Evolutionary conservation across 106 monocot species (phyloP).

Genomic region (Posidonia australis): DNA sequence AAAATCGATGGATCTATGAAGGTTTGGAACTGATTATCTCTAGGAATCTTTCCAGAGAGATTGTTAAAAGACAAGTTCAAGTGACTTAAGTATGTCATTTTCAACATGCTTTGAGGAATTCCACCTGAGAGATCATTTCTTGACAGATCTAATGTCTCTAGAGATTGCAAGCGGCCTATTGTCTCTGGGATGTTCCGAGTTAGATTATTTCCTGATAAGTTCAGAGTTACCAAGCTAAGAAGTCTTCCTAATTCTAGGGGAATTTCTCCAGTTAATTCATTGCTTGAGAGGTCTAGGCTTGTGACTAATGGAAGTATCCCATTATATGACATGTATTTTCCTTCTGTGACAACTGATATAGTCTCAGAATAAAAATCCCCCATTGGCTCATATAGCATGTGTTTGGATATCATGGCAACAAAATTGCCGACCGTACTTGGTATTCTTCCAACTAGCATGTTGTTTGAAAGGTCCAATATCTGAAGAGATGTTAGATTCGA

Average conservation of each 20-base stretch:
- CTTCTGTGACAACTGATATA: not conserved
- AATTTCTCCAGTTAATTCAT: slow-evolving; percentile 10
- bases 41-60: slow-evolving; percentile 22
- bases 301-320: not conserved
- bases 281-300: slow-evolving; percentile 26
- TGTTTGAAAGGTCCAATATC: slow-evolving; percentile 23
- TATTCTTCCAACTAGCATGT: slow-evolving; percentile 17
- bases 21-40: slow-evolving; percentile 2
- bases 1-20: slow-evolving; percentile 12
- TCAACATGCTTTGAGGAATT: slow-evolving; percentile 19
- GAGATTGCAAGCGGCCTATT: not conserved
- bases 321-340: not conserved
- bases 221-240: slow-evolving; percentile 3
- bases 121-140: slow-evolving; percentile 15
- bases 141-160: slow-evolving; percentile 28
- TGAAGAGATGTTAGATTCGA: slow-evolving; percentile 11
- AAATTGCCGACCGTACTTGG: not conserved
- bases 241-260: slow-evolving; percentile 14
- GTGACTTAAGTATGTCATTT: slow-evolving; percentile 4
- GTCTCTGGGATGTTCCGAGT: slow-evolving; percentile 14
- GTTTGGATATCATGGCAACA: not conserved
- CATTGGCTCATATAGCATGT: not conserved
- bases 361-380: not conserved
- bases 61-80: slow-evolving; percentile 24
- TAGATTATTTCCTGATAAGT: slow-evolving; percentile 20